Base-by-base conservation (phyloP, 208 protist genomes). In the Leishmania amazonensis region DNA sequence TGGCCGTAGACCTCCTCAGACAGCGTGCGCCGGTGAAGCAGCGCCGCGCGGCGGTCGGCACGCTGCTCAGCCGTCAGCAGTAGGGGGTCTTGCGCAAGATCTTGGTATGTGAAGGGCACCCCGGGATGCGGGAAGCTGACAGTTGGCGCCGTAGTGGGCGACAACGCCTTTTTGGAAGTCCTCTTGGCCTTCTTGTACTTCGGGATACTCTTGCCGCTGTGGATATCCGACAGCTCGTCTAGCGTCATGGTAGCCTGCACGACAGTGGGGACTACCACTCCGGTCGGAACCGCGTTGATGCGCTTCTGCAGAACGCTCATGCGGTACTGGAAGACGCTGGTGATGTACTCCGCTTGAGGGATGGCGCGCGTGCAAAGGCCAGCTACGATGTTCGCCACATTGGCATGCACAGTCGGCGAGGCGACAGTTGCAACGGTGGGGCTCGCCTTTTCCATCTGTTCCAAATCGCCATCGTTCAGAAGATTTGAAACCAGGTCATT, bases 71-170 rank as follows among this genome's bases (percentile, higher is more conserved):
- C 64, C 1, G 81, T 73, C 35, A 79, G 54, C 40, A 76, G 76
- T 53, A 79, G 65, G n/a, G 81, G 76, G 40, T 80, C 49, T 13
- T 73, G 75, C 1, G 70, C 70, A n/a, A 84, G 76, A 58, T 80
- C 81, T 19, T 80, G 65, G 62, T 76, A 84, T 7, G 75, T 80
- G 75, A 76, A 75, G 5, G 81, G 68, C 38, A 13, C 49, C n/a
- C 81, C 75, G 7, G 81, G 76, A 53, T 80, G 81, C 4, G 81
- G 81, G 35, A 77, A 84, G 8, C 54, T 84, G 54, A 80, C 81
- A 1, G 57, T 70, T 28, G 65, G 68, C 40, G 45, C 53, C 6
- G 40, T 24, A 4, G 19, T 72, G 11, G 38, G 24, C 24, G 17
- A 60, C 35, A 15, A 1, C 35, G 11, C 28, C 15, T 42, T 57